phyloP scores from a whole-genome alignment of 208 protist species.

The Strigomonas culicis region DNA sequence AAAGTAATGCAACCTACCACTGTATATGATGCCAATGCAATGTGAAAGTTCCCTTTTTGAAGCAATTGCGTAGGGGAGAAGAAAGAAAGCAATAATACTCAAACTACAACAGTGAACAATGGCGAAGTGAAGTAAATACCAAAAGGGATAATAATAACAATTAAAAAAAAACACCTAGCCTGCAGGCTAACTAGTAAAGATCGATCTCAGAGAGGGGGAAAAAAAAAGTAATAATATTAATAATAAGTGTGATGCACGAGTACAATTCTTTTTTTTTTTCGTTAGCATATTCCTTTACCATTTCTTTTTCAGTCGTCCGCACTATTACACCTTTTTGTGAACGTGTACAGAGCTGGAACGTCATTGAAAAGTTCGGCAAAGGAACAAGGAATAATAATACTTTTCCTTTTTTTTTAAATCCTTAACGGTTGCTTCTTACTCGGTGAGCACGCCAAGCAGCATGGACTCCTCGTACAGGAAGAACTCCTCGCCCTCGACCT shows the following conservation, averaged over 20 bases:
- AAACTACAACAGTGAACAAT: background rate
- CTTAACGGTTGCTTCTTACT: constrained; percentile 23
- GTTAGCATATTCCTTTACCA: background rate
- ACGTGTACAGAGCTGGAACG: background rate
- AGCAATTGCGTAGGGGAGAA: background rate
- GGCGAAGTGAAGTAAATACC: background rate
- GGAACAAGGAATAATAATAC: constrained; percentile 12
- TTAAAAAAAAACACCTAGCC: background rate
- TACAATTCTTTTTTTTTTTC: background rate
- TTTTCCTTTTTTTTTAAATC: background rate
- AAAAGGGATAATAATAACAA: background rate
- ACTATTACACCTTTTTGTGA: background rate
- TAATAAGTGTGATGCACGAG: constrained; percentile 1
- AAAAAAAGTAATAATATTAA: background rate
- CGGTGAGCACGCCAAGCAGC: constrained; percentile 82
- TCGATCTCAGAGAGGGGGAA: background rate
- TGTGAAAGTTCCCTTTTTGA: no score
- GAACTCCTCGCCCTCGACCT: constrained; percentile 92
- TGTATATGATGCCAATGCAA: no score
- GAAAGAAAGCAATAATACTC: background rate
- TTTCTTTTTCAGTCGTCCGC: background rate
- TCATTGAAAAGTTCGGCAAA: background rate
- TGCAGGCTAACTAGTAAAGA: background rate
- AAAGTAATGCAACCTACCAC: background rate
- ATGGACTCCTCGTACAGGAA: constrained; percentile 88